Evolutionary conservation across 2,329 filamentous ascomycete species (phyloP), one percentile per base, ranked within the genome.

Genomic region (Lasiodiplodia sp.): DNA sequence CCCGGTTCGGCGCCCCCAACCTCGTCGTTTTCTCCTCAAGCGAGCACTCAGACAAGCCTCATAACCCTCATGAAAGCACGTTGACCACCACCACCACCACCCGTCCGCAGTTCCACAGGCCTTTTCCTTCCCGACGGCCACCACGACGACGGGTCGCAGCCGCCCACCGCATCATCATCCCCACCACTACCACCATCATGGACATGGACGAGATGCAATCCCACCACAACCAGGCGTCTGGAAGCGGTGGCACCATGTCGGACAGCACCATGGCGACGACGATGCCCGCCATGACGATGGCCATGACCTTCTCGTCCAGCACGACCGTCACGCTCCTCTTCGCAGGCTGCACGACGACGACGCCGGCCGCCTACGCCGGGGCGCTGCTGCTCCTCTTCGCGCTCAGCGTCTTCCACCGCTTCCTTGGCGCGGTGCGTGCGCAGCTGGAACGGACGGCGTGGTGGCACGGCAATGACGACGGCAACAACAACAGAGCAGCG

Each of bases 271-370:
- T 23, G 23, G 23, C 12, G 34, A 1, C 56, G 10, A n/a, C 12
- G 2, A 3, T 28, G 23, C 3, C 12, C 1, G 31, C 31, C 31
- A 44, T 47, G 37, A 51, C 68, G 52, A 78, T 77, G 76, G 69
- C 75, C 6, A 73, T 70, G 21, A 75, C 75, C 18, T 77, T 77
- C 55, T 75, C 73, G 0, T 68, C 73, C 25, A 71, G 71, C 58
- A 77, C 74, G 2, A 67, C 65, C n/a, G 72, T 77, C 23, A 77
- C 76, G 1, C 72, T 77, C 23, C 76, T 73, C 69, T 74, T 78
- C 67, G 71, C 72, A 3, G 62, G 70, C 31, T 78, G 75, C 75
- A 76, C 73, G 1, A 77, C 75, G 0, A 73, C 72, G 2, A 73
- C 76, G 10, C 71, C 74, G 1, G 63, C 68, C 1, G 68, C 72